Percentiles rank a stretch among this genome's conserved stretches.
These are phyloP conservation scores for Ochetophila trinervis DNA, from an alignment of 306 rosid species.

Conservation along the genomic window DNA sequence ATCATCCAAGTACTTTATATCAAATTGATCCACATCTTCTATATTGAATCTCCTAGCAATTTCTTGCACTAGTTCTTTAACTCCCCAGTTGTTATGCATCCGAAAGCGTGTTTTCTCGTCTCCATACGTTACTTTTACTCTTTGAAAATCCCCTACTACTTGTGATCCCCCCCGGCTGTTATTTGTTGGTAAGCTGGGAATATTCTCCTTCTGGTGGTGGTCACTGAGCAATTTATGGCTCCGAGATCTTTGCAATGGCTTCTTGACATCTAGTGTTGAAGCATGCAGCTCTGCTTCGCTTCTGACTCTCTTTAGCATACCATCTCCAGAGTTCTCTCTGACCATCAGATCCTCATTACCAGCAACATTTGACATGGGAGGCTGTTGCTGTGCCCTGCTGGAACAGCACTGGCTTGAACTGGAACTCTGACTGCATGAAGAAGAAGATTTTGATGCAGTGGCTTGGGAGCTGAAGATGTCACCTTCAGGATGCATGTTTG, in stretches of 20 bases:
- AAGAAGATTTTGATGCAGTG: constrained; percentile 55
- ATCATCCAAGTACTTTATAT: constrained; percentile 87
- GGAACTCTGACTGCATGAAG: constrained; percentile 68
- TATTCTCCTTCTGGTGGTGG: constrained; percentile 28
- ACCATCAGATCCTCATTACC: constrained; percentile 37
- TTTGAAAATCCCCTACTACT: constrained; percentile 35
- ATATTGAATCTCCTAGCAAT: constrained; percentile 56
- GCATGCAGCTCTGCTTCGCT: constrained; percentile 66
- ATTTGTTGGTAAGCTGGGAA: constrained; percentile 14
- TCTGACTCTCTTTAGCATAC: constrained; percentile 54
- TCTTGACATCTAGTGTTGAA: constrained; percentile 30
- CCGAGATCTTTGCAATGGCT: constrained; percentile 48
- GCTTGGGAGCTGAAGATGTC: constrained; percentile 45
- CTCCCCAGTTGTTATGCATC: constrained; percentile 48
- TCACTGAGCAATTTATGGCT: constrained; percentile 60
- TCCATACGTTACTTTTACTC: constrained; percentile 67
- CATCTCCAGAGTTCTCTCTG: constrained; percentile 37
- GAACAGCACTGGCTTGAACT: constrained; percentile 79
- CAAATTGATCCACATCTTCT: constrained; percentile 52
- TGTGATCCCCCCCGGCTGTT: constrained; percentile 8
- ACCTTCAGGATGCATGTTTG: constrained; percentile 37
- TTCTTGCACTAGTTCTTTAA: constrained; percentile 56
- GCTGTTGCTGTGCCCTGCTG: constrained; percentile 49
- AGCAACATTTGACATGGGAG: constrained; percentile 19
- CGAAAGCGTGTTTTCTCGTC: constrained; percentile 82